Evolutionary conservation across 75 land plant genomes (phyloP), one percentile per base, ranked within the genome.

Genomic region (Larix kaempferi): DNA sequence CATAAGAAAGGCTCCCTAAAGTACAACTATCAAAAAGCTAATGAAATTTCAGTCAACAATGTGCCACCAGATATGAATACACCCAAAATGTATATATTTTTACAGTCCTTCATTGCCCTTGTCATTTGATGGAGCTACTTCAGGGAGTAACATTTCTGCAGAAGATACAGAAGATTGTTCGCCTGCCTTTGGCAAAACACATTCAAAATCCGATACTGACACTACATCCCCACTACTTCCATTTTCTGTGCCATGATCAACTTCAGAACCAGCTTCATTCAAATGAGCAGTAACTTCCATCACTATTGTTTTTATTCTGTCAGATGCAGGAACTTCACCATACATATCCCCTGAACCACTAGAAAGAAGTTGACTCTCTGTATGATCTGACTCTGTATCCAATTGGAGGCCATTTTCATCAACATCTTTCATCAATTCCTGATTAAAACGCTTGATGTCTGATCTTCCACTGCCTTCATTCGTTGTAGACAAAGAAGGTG

Each of bases 211-310:
- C 5, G 29, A 16, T 21, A 3, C 52, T 39, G 73, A 10, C 23
- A 41, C n/a, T 69, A 10, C 52, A 69, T 41, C 54, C 44, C 25
- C 44, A 69, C 6, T 13, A 21, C 5, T 41, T n/a, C 3, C 54
- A 22, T 69, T 41, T 23, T 69, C 73, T 69, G 49, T 29, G 73
- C 23, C 54, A 29, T 69, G 73, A 69, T 69, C 73, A 39, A 39
- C 14, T 69, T 25, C 22, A 41, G 73, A 69, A 41, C 54, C 73
- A 39, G 10, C 73, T 69, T 19, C 73, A 41, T 69, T n/a, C 73
- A 41, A 37, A 69, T 7, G 14, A n/a, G 22, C 41, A 41, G 39
- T 39, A n/a, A 69, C 19, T 10, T 69, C 73, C 54, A n/a, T 19
- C n/a, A 39, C 73, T 69, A 39, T 41, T n/a, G 25, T n/a, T 41